Evolutionary conservation across 2,329 filamentous ascomycete species (phyloP).

Genomic region (Colletotrichum navitas): DNA sequence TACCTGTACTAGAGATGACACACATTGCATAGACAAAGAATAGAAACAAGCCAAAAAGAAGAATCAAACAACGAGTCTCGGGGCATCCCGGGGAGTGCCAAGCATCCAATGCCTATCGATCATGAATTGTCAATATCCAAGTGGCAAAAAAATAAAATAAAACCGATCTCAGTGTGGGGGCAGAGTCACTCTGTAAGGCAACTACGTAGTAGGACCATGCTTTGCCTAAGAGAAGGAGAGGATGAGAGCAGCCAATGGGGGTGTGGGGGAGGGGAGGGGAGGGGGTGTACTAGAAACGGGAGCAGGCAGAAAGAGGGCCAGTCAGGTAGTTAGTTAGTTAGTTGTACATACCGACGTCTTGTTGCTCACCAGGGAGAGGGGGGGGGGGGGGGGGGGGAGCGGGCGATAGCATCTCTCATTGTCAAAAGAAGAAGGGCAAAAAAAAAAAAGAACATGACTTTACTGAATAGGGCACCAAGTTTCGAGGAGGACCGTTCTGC

Average conservation of each 20-base stretch:
- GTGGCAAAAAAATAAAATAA: constrained; percentile 26
- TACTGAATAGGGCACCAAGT: constrained; percentile 26
- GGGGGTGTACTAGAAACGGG: not conserved
- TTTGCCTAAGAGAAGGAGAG: not conserved
- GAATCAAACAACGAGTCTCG: not conserved
- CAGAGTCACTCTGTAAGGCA: constrained; percentile 29
- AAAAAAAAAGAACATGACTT: not conserved
- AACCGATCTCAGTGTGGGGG: constrained; percentile 15
- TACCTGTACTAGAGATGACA: constrained; percentile 2
- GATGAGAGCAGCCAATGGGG: not conserved
- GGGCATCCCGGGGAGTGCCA: not conserved
- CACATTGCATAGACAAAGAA: not conserved
- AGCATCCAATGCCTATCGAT: not conserved
- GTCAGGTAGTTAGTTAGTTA: not conserved
- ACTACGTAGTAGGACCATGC: not conserved
- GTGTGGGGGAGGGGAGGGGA: too few relatives aligned
- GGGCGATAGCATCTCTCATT: not conserved
- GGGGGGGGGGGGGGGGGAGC: too few relatives aligned
- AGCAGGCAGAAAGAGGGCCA: not conserved
- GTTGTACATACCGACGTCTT: not conserved
- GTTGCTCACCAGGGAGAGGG: too few relatives aligned
- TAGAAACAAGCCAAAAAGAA: not conserved
- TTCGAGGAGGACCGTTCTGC: constrained; percentile 25
- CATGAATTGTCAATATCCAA: not conserved
- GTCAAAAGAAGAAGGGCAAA: not conserved